Conservation (phyloP, 148 eudicot species). For the Salicornia ramosissima region DNA sequence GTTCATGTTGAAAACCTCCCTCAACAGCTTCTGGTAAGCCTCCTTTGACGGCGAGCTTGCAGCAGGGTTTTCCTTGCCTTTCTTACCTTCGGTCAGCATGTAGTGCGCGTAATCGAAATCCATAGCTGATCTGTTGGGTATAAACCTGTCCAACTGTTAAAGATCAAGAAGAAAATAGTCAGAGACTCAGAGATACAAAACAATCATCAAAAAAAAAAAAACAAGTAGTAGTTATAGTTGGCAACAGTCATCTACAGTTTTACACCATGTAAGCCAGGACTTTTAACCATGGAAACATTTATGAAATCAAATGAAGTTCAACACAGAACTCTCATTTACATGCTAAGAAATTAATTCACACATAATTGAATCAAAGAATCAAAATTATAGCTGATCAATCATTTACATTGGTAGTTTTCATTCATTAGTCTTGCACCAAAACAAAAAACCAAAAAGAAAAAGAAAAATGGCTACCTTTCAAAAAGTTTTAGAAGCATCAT, state of each 20-base stretch:
- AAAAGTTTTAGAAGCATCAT: background rate
- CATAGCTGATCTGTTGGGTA: constrained; percentile 92
- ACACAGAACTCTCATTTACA: background rate
- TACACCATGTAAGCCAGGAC: background rate
- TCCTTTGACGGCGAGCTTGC: constrained; percentile 70
- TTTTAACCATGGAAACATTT: no score
- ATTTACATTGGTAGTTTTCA: no score
- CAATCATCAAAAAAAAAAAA: background rate
- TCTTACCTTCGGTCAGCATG: constrained; percentile 78
- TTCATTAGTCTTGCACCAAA: background rate
- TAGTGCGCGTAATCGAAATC: constrained; percentile 83
- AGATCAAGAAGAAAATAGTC: constrained; percentile 2
- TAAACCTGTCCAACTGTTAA: constrained; percentile 82
- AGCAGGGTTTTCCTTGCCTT: constrained; percentile 76
- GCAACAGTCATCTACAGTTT: no score
- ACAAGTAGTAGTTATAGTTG: no score
- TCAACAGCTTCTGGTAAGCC: constrained; percentile 76
- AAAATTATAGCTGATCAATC: no score
- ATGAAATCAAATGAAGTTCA: no score
- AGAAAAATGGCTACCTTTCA: no score
- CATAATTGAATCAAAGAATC: no score
- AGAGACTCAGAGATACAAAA: constrained; percentile 5
- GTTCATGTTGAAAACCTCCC: constrained; percentile 86
- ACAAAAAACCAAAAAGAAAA: background rate
- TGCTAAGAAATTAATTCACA: no score